Base-by-base conservation (phyloP, 2,329 filamentous ascomycete genomes). In the Colletotrichum aenigma region DNA sequence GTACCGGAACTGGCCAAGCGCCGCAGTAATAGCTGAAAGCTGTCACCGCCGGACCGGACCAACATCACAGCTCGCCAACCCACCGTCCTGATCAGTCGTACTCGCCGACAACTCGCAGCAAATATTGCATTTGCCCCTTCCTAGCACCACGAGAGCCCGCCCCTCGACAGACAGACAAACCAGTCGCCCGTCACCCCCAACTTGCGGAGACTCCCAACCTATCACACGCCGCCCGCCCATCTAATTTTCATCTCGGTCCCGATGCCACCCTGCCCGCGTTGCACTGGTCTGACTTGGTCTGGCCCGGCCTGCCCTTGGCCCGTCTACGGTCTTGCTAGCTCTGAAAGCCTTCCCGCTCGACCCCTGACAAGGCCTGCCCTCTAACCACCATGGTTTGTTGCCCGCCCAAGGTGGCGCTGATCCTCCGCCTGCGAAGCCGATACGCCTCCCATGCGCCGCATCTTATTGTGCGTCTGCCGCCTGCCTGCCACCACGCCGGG, bases 401-500 rank as follows among this genome's bases (percentile, higher is more conserved):
- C 62, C 36, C 61, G 73, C 30, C 30, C 66, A 66, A 52, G 18
- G 74, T 75, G 75, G 75, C 75, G 75, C 43, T 76, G 61, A 61
- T 64, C 65, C 72, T 75, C 66, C 32, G 67, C 73, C 71, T 58
- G 55, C 60, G 48, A 66, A 75, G 61, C 74, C 73, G 66, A 76
- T 74, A 72, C 73, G 73, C 76, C 74, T 72, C 70, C 62, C 66
- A 60, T 64, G 26, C 71, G 76, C 76, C 76, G 76, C 76, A 78
- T 77, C 75, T 78, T 78, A 75, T 77, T 75, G 24, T 77, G 73
- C 76, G 36, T 65, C 74, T 70, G 26, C 28, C 60, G 72, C 58
- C 58, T 48, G 72, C 36, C 62, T 71, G 71, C 58, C 26, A 71
- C 55, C 52, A 24, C 52, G 24, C 52, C 52, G 21, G 64, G 12